Evolutionary conservation across 1,284 basidiomycete species (phyloP).

Genomic region (Microbotryum intermedium): DNA sequence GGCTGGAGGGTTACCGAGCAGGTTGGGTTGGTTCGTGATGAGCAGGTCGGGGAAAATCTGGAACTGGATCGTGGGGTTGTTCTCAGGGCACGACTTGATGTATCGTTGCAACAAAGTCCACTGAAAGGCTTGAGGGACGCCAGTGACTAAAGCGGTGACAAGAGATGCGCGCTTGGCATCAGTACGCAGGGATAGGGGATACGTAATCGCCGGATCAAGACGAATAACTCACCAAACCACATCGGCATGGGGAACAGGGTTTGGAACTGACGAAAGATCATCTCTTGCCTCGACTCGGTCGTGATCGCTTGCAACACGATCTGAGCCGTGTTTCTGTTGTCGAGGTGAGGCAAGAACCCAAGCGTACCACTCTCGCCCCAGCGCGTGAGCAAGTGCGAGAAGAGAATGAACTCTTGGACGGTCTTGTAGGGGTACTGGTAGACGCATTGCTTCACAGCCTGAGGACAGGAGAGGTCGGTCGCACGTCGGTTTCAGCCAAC

Average conservation of each 20-base stretch:
- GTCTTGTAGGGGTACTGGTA: constrained; percentile 55
- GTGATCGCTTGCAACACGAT: constrained; percentile 54
- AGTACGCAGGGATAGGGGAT: constrained; percentile 7
- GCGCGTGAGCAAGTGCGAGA: constrained; percentile 51
- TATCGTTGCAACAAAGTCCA: constrained; percentile 57
- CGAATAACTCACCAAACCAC: constrained; percentile 1
- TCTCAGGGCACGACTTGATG: constrained; percentile 49
- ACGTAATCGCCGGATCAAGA: constrained; percentile 4
- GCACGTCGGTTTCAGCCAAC: constrained; percentile 42
- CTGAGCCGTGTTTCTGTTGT: constrained; percentile 52
- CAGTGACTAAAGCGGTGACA: constrained; percentile 43
- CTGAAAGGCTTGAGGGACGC: constrained; percentile 52
- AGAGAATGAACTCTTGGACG: constrained; percentile 55
- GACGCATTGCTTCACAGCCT: too few species aligned
- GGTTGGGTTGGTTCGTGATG: constrained; percentile 40
- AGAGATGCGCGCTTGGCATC: constrained; percentile 34
- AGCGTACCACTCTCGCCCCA: constrained; percentile 55
- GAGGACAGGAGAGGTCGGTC: constrained; percentile 40
- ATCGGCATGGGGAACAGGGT: constrained; percentile 55
- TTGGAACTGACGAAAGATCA: constrained; percentile 57
- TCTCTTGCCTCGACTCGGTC: constrained; percentile 59
- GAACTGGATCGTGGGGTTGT: constrained; percentile 52
- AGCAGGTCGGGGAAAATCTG: constrained; percentile 50
- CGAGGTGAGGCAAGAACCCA: constrained; percentile 55
- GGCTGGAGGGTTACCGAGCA: constrained; percentile 41